Conservation (phyloP, 441 rosid genomes). For the Aquilaria agallochum region DNA sequence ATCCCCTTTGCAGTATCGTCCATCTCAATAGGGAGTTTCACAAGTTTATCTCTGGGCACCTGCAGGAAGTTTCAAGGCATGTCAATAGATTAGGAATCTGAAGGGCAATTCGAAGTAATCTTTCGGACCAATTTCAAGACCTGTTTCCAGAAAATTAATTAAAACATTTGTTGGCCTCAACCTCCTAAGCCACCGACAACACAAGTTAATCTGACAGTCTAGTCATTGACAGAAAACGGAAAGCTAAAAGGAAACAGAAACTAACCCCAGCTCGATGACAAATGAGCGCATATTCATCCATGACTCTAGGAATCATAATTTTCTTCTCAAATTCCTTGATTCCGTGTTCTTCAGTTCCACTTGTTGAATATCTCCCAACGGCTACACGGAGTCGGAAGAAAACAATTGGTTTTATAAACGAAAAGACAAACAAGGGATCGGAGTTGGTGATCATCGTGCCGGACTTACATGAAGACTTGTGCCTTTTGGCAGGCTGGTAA, state of each 20-base stretch:
- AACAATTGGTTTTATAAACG: background rate
- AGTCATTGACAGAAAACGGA: too few relatives aligned
- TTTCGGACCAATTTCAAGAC: background rate
- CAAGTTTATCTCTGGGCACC: constrained; percentile 44
- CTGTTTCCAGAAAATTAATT: background rate
- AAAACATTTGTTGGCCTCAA: too few relatives aligned
- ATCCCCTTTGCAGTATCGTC: constrained; percentile 54
- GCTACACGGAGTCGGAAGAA: constrained; percentile 14
- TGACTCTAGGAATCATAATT: constrained; percentile 32
- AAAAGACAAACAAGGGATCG: background rate
- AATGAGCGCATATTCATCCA: constrained; percentile 47
- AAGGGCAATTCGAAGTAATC: background rate
- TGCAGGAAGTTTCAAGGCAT: constrained; percentile 19
- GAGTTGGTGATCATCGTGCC: background rate
- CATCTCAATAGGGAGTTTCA: constrained; percentile 29
- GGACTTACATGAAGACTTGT: constrained; percentile 24
- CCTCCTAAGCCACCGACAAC: too few relatives aligned
- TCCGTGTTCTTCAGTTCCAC: constrained; percentile 36
- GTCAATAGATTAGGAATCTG: background rate
- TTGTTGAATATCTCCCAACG: constrained; percentile 28
- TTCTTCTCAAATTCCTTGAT: constrained; percentile 27
- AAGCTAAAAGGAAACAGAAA: too few relatives aligned
- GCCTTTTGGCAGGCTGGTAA: constrained; percentile 36
- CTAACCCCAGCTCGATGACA: constrained; percentile 47
- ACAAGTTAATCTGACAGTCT: too few relatives aligned